These are phyloP conservation scores for Pyricularia sp. DNA, from an alignment of 2,329 filamentous ascomycete species.

Conservation along the genomic window DNA sequence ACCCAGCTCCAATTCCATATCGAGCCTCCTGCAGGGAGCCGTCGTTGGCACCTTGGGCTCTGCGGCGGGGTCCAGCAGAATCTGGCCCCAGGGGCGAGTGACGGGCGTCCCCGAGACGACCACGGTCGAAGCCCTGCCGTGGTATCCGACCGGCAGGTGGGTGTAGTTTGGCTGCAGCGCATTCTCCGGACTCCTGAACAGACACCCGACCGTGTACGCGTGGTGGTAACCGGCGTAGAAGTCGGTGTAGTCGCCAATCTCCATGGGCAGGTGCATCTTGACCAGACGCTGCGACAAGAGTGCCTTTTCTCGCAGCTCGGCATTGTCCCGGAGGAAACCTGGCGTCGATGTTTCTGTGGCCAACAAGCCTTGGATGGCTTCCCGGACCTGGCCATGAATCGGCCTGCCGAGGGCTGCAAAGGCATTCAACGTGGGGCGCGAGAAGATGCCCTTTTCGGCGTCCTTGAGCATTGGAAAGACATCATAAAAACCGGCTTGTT, in stretches of 20 bases:
- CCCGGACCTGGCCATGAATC: slow-evolving; percentile 58
- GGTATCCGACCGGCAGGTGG: slow-evolving; percentile 73
- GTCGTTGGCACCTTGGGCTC: slow-evolving; percentile 55
- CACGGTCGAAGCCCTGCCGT: slow-evolving; percentile 67
- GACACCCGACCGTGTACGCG: slow-evolving; percentile 55
- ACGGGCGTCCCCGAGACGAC: slow-evolving; percentile 67
- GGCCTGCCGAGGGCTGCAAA: slow-evolving; percentile 65
- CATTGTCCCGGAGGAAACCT: slow-evolving; percentile 54
- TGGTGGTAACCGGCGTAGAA: slow-evolving; percentile 78
- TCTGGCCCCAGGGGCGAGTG: slow-evolving; percentile 66
- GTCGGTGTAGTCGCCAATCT: slow-evolving; percentile 76
- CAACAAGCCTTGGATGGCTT: slow-evolving; percentile 60
- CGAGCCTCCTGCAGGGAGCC: slow-evolving; percentile 55
- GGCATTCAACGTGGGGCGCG: slow-evolving; percentile 24
- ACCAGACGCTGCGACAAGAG: slow-evolving; percentile 51
- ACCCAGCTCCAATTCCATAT: slow-evolving; percentile 74
- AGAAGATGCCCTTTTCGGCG: slow-evolving; percentile 13
- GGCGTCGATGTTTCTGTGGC: slow-evolving; percentile 45
- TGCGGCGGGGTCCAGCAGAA: slow-evolving; percentile 53
- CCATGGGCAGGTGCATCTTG: slow-evolving; percentile 63
- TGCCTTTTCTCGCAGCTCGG: slow-evolving; percentile 41
- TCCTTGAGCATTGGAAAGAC: slow-evolving; percentile 13
- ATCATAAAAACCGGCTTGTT: slow-evolving; percentile 45
- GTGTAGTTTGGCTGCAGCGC: slow-evolving; percentile 76
- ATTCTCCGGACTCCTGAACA: slow-evolving; percentile 65